Conservation (phyloP, 169 alveolate genomes). For the Plasmodium relictum region DNA sequence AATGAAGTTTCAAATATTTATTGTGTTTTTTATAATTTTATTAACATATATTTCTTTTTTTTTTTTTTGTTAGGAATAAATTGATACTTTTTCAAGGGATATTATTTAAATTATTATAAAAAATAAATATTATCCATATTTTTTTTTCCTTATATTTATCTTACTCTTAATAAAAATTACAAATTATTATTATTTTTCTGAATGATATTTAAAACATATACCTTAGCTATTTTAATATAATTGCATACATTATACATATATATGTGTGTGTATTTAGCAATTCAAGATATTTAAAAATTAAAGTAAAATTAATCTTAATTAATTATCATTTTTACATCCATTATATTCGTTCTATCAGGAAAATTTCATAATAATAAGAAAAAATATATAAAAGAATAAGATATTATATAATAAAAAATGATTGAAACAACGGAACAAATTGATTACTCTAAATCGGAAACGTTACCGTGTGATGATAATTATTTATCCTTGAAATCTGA, state of each 20-base stretch:
- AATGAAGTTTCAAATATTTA: neutral
- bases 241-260: too few species aligned
- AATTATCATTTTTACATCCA: neutral
- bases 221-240: too few species aligned
- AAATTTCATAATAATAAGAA: neutral
- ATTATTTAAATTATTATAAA: neutral
- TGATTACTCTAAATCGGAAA: constrained; percentile 47
- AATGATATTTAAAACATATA: too few species aligned
- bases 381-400: neutral
- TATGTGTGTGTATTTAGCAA: too few species aligned
- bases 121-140: neutral
- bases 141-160: neutral
- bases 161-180: too few species aligned
- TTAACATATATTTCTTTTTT: neutral
- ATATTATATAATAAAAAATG: constrained; percentile 14
- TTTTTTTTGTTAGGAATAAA: neutral
- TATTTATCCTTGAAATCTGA: constrained; percentile 17
- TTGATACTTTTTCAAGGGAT: neutral
- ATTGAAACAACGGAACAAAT: constrained; percentile 23
- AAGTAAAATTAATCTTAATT: neutral
- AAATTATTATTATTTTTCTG: too few species aligned
- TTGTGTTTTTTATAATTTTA: neutral
- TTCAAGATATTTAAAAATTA: too few species aligned
- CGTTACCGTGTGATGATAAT: constrained; percentile 29
- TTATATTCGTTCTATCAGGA: too few species aligned